These are phyloP conservation scores for Corynespora cassiicola DNA, from an alignment of 2,329 filamentous ascomycete species.

Conservation along the genomic window DNA sequence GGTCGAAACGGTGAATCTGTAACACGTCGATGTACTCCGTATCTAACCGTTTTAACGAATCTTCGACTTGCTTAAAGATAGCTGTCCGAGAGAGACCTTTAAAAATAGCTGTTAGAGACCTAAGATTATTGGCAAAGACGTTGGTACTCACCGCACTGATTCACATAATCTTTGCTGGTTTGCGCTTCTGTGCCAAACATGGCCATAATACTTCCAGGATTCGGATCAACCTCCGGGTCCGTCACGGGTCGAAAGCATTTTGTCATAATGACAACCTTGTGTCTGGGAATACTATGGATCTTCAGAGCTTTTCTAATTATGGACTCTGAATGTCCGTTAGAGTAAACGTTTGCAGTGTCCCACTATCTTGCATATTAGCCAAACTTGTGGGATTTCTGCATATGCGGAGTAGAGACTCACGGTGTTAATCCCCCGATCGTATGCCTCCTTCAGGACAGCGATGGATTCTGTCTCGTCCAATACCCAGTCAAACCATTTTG, in stretches of 20 bases:
- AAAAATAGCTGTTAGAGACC: too few relatives aligned
- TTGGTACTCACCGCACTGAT: constrained; percentile 43
- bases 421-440: too few relatives aligned
- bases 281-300: constrained; percentile 59
- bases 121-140: too few relatives aligned
- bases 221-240: constrained; percentile 35
- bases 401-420: background rate
- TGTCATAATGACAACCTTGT: constrained; percentile 62
- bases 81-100: constrained; percentile 36
- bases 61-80: constrained; percentile 51
- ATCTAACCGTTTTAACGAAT: constrained; percentile 44
- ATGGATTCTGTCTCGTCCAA: too few relatives aligned
- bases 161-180: constrained; percentile 50
- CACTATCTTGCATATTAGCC: constrained; percentile 3
- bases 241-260: constrained; percentile 58
- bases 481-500: too few relatives aligned
- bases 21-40: constrained; percentile 53
- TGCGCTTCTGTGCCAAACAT: constrained; percentile 45
- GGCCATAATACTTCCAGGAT: too few relatives aligned
- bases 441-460: too few relatives aligned
- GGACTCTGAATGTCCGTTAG: constrained; percentile 57
- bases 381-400: background rate
- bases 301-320: constrained; percentile 63
- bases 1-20: constrained; percentile 54
- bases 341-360: constrained; percentile 52